Conservation (phyloP, 129 eudicot genomes). For the Chrysanthemum seticuspe region DNA sequence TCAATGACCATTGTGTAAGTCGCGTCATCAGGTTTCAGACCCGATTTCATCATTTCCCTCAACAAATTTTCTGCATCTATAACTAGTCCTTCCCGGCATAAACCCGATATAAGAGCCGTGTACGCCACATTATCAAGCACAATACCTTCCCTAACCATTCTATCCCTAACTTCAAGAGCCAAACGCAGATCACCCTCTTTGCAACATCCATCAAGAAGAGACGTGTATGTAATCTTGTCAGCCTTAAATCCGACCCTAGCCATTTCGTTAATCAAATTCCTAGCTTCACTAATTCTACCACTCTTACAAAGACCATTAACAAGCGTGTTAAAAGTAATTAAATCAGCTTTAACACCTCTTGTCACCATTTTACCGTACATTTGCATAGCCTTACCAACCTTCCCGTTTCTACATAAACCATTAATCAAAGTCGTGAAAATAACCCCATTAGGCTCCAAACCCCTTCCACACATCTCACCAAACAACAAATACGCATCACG, state of each 20-base stretch:
- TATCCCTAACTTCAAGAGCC: slow-evolving; percentile 48
- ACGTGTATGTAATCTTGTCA: slow-evolving; percentile 72
- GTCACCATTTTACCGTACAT: slow-evolving; percentile 54
- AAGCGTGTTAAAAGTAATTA: slow-evolving; percentile 68
- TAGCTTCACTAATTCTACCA: slow-evolving; percentile 53
- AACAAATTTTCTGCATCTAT: slow-evolving; percentile 59
- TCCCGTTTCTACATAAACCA: slow-evolving; percentile 60
- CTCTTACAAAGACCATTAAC: slow-evolving; percentile 68
- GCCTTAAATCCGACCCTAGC: slow-evolving; percentile 55
- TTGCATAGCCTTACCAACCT: slow-evolving; percentile 51
- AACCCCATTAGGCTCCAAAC: slow-evolving; percentile 71
- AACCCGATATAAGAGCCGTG: slow-evolving; percentile 78
- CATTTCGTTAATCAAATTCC: slow-evolving; percentile 58
- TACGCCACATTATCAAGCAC: slow-evolving; percentile 73
- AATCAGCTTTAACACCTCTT: slow-evolving; percentile 59
- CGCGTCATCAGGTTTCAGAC: slow-evolving; percentile 61
- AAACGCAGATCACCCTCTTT: slow-evolving; percentile 66
- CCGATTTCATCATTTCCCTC: slow-evolving; percentile 62
- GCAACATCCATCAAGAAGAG: slow-evolving; percentile 75
- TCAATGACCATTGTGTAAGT: slow-evolving; percentile 78
- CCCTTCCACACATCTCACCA: slow-evolving; percentile 59
- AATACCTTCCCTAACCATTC: slow-evolving; percentile 54
- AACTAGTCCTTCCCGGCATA: slow-evolving; percentile 58
- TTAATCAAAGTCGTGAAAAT: slow-evolving; percentile 70
- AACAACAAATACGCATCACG: slow-evolving; percentile 58